Base-by-base conservation (phyloP, 2,329 filamentous ascomycete species). In the Lasiodiplodia theobromae region DNA sequence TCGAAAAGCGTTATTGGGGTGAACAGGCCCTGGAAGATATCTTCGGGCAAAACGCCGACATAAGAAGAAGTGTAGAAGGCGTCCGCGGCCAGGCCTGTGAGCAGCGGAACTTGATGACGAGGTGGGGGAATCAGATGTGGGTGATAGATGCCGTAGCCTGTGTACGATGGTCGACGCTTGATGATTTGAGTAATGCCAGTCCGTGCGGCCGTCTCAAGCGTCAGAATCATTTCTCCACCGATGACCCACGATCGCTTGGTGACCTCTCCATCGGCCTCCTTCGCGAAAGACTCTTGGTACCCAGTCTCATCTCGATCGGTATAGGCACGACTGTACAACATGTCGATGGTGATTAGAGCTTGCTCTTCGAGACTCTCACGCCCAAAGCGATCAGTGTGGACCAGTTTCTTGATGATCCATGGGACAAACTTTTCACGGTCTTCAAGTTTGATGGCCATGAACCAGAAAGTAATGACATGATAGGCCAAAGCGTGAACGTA, bases 391-490 rank as follows among this genome's bases (percentile, higher is more conserved):
- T 97, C 93, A 10, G 87, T 91, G 73, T 95, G 94, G 11, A 88
- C 84, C 14, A 99, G 85, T 71, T 93, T 93, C 75, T 91, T 93
- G 12, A 92, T 91, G 71, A 99, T 97, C 92, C 93, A 97, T 34
- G 89, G 89, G 64, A 97, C 94, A 72, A 97, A 91, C 70, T 89
- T 92, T 40, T 91, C 88, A 63, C 96, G 90, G 76, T 97, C 94
- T 47, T 91, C 88, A 64, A 97, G 86, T 75, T 93, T 95, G 73
- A 99, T 79, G 0, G 94, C 92, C 73, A 99, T 86, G 77, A 98
- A 99, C 96, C 96, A 99, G 77, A 97, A 97, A 1, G 94, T 91
- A 72, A 99, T 94, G 73, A 97, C 93, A 77, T 98, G 94, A 77
- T 97, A 97, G 10, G 95, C 95, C 65, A 98, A 84, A 1, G 94